Percentiles rank a stretch among this genome's conserved stretches.
Conservation (phyloP, 805 yeast species). For the Saccharomyces eubayanus region DNA sequence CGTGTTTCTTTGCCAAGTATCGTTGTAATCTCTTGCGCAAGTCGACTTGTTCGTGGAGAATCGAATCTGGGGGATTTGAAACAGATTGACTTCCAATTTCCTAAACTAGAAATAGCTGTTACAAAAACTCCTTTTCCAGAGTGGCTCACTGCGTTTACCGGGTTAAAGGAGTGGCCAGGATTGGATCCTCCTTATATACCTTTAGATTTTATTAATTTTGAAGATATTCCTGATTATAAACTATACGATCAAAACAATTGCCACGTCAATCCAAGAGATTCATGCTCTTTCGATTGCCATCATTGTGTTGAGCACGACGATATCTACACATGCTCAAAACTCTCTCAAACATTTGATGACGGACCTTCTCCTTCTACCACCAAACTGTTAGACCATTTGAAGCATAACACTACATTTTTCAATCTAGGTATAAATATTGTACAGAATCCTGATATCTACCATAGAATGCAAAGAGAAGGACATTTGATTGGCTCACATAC, state of each 20-base stretch:
- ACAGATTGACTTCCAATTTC: not conserved
- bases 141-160: conserved; percentile 73
- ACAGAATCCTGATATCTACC: conserved; percentile 62
- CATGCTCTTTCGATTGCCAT: conserved; percentile 77
- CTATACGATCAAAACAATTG: conserved; percentile 52
- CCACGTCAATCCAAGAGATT: conserved; percentile 36
- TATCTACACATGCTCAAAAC: conserved; percentile 56
- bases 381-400: conserved; percentile 45
- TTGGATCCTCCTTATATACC: conserved; percentile 79
- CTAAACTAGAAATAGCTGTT: not conserved
- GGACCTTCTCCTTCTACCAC: conserved; percentile 75
- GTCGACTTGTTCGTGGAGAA: not conserved
- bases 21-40: not conserved
- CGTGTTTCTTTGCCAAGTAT: not conserved
- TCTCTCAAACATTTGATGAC: conserved; percentile 85
- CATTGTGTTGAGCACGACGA: conserved; percentile 70
- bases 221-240: conserved; percentile 40
- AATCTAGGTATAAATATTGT: conserved; percentile 74
- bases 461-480: conserved; percentile 45
- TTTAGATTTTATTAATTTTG: conserved; percentile 54
- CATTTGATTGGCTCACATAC: conserved; percentile 81
- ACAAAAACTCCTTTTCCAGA: conserved; percentile 48
- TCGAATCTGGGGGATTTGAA: not conserved
- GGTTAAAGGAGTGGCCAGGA: conserved; percentile 70
- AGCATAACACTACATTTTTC: conserved; percentile 62